A percentile compares a stretch with the other conserved stretches of the same genome.
These are phyloP conservation scores for Lactuca sativa DNA, from an alignment of 129 eudicot genomes.

Conservation along the genomic window DNA sequence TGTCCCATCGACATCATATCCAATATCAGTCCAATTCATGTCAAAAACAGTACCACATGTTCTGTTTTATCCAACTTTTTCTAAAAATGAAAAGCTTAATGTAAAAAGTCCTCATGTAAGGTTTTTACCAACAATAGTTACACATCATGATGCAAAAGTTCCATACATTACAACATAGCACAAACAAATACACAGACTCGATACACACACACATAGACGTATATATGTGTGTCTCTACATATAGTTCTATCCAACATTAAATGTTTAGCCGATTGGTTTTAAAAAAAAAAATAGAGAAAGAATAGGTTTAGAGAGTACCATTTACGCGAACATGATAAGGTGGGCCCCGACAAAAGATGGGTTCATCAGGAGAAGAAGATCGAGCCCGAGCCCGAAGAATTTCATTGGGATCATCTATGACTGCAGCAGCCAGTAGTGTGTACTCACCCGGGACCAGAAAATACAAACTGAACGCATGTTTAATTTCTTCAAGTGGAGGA, in stretches of 20 bases:
- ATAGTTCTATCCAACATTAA: constrained; percentile 18
- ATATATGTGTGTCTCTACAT: constrained; percentile 4
- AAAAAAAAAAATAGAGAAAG: neutral
- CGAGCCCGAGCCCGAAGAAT: constrained; percentile 91
- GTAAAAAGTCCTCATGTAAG: constrained; percentile 8
- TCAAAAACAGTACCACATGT: neutral
- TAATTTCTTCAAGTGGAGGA: constrained; percentile 84
- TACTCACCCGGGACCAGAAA: constrained; percentile 94
- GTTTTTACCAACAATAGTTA: constrained; percentile 8
- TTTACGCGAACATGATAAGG: constrained; percentile 83
- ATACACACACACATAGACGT: constrained; percentile 8
- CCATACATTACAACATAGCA: constrained; percentile 34
- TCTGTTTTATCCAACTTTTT: neutral
- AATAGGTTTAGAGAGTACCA: constrained; percentile 48
- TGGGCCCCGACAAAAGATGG: constrained; percentile 92
- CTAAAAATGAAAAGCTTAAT: neutral
- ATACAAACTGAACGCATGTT: constrained; percentile 76
- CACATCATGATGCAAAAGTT: constrained; percentile 25
- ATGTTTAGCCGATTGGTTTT: neutral
- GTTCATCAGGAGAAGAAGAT: constrained; percentile 64
- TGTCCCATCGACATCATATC: too few species aligned
- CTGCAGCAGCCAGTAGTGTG: constrained; percentile 90
- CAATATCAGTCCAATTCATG: neutral
- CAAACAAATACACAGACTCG: constrained; percentile 31
- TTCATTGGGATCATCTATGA: constrained; percentile 85